Evolutionary conservation across 805 yeast genomes (phyloP).

Genomic region (Saturnispora serradocipensis): DNA sequence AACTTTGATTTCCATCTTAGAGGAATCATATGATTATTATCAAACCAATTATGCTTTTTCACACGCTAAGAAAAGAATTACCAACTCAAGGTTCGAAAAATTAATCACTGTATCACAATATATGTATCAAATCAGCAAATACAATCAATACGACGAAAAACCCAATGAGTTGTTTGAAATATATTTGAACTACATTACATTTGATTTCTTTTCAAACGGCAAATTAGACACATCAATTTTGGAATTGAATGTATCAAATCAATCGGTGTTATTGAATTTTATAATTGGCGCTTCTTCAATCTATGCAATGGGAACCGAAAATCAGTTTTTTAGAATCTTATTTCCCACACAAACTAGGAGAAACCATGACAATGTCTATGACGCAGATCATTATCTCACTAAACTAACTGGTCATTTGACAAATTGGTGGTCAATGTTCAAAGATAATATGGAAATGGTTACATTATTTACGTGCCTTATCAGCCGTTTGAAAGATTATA

Average conservation of each 20-base stretch:
- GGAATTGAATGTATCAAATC: constrained; percentile 18
- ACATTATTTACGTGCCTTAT: constrained; percentile 5
- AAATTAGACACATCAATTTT: constrained; percentile 23
- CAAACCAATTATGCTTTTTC: constrained; percentile 12
- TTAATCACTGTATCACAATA: constrained; percentile 24
- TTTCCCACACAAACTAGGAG: constrained; percentile 9
- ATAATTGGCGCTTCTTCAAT: constrained; percentile 33
- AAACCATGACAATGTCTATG: neutral
- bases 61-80: constrained; percentile 8
- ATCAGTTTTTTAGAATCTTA: constrained; percentile 14
- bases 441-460: constrained; percentile 12
- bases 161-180: constrained; percentile 29
- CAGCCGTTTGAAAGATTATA: neutral
- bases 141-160: constrained; percentile 14
- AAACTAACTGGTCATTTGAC: constrained; percentile 8
- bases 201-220: constrained; percentile 32
- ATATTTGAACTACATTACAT: constrained; percentile 32
- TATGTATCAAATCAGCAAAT: constrained; percentile 29
- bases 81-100: constrained; percentile 14
- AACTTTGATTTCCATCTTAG: constrained; percentile 21
- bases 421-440: constrained; percentile 3
- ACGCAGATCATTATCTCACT: constrained; percentile 13
- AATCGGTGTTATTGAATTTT: constrained; percentile 31
- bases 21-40: constrained; percentile 24
- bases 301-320: constrained; percentile 20